These are phyloP conservation scores for Ophiosphaerella korrae DNA, from an alignment of 2,329 filamentous ascomycete species.

Conservation along the genomic window DNA sequence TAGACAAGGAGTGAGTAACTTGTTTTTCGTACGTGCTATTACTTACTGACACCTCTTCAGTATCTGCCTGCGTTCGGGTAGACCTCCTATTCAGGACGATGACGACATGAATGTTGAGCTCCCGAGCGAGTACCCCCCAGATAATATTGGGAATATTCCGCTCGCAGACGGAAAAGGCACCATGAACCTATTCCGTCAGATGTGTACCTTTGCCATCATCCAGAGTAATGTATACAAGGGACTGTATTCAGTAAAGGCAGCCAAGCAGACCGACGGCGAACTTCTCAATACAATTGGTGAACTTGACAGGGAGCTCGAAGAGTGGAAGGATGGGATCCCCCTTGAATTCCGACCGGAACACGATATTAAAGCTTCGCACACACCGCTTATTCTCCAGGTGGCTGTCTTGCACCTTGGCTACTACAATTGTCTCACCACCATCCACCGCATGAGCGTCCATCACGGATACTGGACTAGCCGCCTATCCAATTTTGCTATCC, in stretches of 20 bases:
- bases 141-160: conserved; percentile 94
- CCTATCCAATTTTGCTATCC: conserved; percentile 91
- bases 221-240: conserved; percentile 93
- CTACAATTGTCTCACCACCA: conserved; percentile 96
- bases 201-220: conserved; percentile 90
- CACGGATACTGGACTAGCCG: conserved; percentile 98
- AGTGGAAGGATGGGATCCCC: conserved; percentile 95
- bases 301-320: conserved; percentile 79
- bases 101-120: conserved; percentile 95
- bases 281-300: conserved; percentile 94
- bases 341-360: conserved; percentile 96
- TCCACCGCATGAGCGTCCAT: conserved; percentile 97
- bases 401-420: conserved; percentile 96
- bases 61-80: conserved; percentile 72
- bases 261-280: conserved; percentile 90
- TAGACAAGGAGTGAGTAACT: conserved; percentile 68
- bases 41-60: conserved; percentile 40
- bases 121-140: conserved; percentile 84
- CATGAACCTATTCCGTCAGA: conserved; percentile 90
- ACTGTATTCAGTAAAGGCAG: conserved; percentile 89
- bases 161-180: conserved; percentile 87
- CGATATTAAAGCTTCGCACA: conserved; percentile 91
- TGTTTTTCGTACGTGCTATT: neutral
- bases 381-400: conserved; percentile 90
- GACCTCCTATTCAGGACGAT: conserved; percentile 74